Evolutionary conservation across 768 basidiomycete species (phyloP).

Genomic region (Holtermannia corniformis): DNA sequence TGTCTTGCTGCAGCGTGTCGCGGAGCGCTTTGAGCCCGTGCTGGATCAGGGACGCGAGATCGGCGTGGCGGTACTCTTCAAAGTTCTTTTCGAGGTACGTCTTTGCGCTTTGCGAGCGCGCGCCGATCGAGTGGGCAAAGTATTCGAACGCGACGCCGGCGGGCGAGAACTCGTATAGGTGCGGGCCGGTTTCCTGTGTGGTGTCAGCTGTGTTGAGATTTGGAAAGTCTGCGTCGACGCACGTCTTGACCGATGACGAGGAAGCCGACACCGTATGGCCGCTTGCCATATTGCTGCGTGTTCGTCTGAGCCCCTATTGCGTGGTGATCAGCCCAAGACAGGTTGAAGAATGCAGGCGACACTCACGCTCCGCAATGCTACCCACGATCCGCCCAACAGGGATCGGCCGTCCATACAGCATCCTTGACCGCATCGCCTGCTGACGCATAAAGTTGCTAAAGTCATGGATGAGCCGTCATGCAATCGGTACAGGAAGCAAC

Average conservation of each 20-base stretch:
- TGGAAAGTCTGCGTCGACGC: conserved; percentile 4
- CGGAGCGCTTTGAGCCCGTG: conserved; percentile 92
- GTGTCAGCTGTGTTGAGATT: neutral
- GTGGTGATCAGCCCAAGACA: conserved; percentile 3
- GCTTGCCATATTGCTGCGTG: conserved; percentile 93
- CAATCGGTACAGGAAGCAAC: conserved; percentile 18
- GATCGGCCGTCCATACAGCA: conserved; percentile 90
- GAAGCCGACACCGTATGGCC: conserved; percentile 98
- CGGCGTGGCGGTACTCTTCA: conserved; percentile 72
- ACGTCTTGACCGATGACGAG: conserved; percentile 88
- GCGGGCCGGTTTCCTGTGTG: conserved; percentile 71
- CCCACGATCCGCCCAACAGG: conserved; percentile 90
- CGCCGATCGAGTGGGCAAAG: conserved; percentile 96
- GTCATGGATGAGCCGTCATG: neutral
- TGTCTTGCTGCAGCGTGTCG: conserved; percentile 97
- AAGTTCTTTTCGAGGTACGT: conserved; percentile 95
- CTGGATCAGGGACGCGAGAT: conserved; percentile 74
- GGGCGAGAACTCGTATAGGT: conserved; percentile 96
- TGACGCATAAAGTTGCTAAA: conserved; percentile 97
- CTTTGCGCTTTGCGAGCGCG: conserved; percentile 94
- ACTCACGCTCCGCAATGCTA: conserved; percentile 88
- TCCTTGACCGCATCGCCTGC: conserved; percentile 88
- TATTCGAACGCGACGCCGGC: conserved; percentile 97
- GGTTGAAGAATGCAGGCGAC: neutral
- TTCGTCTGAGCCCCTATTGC: conserved; percentile 99